Conservation (phyloP, 345 rosid genomes). For the Euphorbia pulcherrima region DNA sequence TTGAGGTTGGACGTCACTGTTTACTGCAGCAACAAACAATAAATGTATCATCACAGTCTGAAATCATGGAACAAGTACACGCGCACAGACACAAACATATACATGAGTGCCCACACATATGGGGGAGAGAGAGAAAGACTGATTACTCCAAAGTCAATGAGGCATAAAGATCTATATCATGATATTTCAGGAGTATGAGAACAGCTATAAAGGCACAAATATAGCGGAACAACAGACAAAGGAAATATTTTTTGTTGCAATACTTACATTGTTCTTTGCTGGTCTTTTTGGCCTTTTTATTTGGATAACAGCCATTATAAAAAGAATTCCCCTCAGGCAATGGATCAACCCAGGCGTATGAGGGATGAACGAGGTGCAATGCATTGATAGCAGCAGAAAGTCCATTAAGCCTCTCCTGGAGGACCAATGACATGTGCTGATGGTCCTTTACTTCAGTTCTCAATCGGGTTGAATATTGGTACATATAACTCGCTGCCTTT, state of each 20-base stretch:
- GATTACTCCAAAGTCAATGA: not conserved
- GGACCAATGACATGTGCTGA: conserved; percentile 45
- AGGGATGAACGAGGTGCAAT: conserved; percentile 70
- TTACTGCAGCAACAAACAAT: conserved; percentile 33
- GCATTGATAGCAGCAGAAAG: conserved; percentile 93
- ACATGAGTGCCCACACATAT: not conserved
- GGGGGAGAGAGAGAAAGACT: not conserved
- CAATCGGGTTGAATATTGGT: conserved; percentile 67
- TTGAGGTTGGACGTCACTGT: conserved; percentile 38
- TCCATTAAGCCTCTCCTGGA: conserved; percentile 85
- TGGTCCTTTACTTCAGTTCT: conserved; percentile 63
- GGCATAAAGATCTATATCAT: not conserved
- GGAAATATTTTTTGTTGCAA: not conserved
- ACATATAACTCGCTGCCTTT: conserved; percentile 83
- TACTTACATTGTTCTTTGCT: conserved; percentile 52
- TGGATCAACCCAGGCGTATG: conserved; percentile 84
- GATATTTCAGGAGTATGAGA: not conserved
- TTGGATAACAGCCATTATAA: conserved; percentile 46
- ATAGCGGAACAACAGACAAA: not conserved
- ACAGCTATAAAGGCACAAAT: not conserved
- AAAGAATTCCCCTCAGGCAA: conserved; percentile 38
- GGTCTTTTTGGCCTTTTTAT: conserved; percentile 64
- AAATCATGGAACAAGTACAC: not conserved
- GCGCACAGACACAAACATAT: not conserved
- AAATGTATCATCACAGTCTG: conserved; percentile 16